Base-by-base conservation (phyloP, 495 filamentous ascomycete genomes). In the Lophiostoma macrostomum region DNA sequence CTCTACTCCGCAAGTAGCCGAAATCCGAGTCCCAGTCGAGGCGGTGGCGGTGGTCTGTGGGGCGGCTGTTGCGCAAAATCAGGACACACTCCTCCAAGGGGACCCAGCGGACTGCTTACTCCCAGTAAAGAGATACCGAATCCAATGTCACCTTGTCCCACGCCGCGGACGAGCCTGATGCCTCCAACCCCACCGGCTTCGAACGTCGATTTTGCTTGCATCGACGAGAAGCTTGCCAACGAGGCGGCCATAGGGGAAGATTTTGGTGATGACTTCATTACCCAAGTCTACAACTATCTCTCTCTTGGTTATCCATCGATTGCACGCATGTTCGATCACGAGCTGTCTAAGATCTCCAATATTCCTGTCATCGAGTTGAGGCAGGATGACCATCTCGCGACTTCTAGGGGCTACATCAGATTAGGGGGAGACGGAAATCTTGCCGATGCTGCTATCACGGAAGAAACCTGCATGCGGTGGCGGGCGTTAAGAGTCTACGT, bases 271-370 rank as follows among this genome's bases (percentile, higher is more conserved):
- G 75, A 70, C n/a, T 91, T 95, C 70, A 80, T 96, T 32, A 94
- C 89, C 2, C 90, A 96, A 68, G 88, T 96, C 14, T 96, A 91
- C 74, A 95, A 96, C 65, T 96, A 96, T 70, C 76, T 96, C 12
- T 94, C 88, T 1, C 78, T 96, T 18, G 90, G 91, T 3, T 96
- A 94, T 66, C 88, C 90, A 6, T 81, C 86, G 13, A 76, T 90
- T 22, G 91, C 90, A 10, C 80, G 86, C 11, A 79, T 79, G 45
- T 96, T 85, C 64, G 91, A 96, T 67, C 71, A 79, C 34, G 91
- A 96, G 69, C 74, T 96, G 19, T 78, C 82, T 64, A 84, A 82
- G 65, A 90, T 95, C 40, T 86, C 85, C 25, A 74, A 77, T 4
- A 81, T 91, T 18, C 49, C 76, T 0, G 53, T 88, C 24, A 72